Conservation (phyloP, 2,329 filamentous ascomycete genomes). For the Alternaria conjuncta region DNA sequence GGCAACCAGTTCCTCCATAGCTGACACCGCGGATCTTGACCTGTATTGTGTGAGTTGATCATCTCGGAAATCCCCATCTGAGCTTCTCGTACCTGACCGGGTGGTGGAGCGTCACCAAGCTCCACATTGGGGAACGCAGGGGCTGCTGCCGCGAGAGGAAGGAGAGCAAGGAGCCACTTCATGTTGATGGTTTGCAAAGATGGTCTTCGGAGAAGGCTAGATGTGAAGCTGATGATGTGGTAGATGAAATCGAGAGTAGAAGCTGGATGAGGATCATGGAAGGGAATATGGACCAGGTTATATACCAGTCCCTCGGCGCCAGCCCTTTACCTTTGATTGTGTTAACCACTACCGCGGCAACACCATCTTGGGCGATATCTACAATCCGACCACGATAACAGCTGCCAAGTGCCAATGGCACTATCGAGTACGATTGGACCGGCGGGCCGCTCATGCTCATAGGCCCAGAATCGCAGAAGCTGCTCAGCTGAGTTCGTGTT, state of each 20-base stretch:
- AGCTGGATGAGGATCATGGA: constrained; percentile 42
- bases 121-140: constrained; percentile 26
- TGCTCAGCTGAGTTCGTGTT: constrained; percentile 44
- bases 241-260: constrained; percentile 28
- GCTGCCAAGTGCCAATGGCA: constrained; percentile 37
- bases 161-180: constrained; percentile 47
- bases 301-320: constrained; percentile 37
- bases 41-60: constrained; percentile 25
- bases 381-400: constrained; percentile 29
- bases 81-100: constrained; percentile 33
- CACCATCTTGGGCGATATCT: constrained; percentile 22
- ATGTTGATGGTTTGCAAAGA: constrained; percentile 37
- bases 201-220: constrained; percentile 17
- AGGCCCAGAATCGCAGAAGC: constrained; percentile 27
- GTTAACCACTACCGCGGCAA: constrained; percentile 15
- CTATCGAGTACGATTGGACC: constrained; percentile 46
- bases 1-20: constrained; percentile 58
- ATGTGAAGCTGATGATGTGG: constrained; percentile 23
- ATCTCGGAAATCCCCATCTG: neutral
- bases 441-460: constrained; percentile 37
- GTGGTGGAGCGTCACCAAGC: constrained; percentile 37
- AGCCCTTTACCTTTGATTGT: constrained; percentile 10
- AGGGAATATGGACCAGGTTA: constrained; percentile 35
- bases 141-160: constrained; percentile 41
- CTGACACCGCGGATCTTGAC: constrained; percentile 54